A percentile compares a stretch with the other conserved stretches of the same genome.
These are phyloP conservation scores for Auricularia auricula-judae DNA, from an alignment of 768 basidiomycete species.

Conservation along the genomic window DNA sequence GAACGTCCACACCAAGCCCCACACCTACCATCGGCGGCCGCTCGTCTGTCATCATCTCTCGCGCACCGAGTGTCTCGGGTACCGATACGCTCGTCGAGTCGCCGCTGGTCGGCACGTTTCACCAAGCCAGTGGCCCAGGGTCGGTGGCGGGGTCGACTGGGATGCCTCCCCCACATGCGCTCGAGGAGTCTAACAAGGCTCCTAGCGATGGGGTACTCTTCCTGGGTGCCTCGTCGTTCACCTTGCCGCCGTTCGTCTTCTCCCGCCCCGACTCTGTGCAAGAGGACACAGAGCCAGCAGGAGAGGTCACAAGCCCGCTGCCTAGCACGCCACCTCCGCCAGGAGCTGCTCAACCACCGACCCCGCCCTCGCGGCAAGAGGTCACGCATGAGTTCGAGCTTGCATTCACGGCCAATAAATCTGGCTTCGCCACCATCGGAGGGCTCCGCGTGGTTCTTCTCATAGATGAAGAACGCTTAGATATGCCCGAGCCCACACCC, in stretches of 20 bases:
- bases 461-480: constrained; percentile 21
- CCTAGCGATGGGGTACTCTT: constrained; percentile 10
- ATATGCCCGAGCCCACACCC: constrained; percentile 10
- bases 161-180: background rate
- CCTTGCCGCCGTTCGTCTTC: constrained; percentile 17
- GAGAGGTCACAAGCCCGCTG: background rate
- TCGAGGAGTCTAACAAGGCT: background rate
- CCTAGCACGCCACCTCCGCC: background rate
- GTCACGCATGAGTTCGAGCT: constrained; percentile 49
- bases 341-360: background rate
- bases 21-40: constrained; percentile 34
- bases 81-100: constrained; percentile 30
- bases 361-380: constrained; percentile 7
- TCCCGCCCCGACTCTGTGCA: constrained; percentile 4
- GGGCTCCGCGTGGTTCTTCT: constrained; percentile 62
- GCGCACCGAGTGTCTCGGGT: background rate
- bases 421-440: constrained; percentile 54
- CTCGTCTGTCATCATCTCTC: constrained; percentile 31
- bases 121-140: background rate
- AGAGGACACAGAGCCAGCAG: background rate
- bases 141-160: background rate
- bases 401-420: constrained; percentile 43
- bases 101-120: constrained; percentile 25
- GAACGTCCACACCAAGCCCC: constrained; percentile 4
- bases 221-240: constrained; percentile 18